Evolutionary conservation across 2,329 filamentous ascomycete genomes (phyloP).

Genomic region (Torrubiellomyces zombiae): DNA sequence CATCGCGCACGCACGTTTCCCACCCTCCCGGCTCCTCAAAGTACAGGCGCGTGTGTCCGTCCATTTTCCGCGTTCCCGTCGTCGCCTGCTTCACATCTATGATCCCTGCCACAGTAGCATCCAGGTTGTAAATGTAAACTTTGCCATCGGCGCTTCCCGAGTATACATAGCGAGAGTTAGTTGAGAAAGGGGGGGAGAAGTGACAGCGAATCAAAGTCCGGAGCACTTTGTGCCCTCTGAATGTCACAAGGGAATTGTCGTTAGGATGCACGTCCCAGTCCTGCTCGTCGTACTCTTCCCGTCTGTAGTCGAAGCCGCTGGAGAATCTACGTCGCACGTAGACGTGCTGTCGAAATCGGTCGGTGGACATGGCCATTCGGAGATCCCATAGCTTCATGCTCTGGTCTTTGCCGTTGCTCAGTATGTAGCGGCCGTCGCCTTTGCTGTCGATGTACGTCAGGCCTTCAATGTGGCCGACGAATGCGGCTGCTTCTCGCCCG

Average conservation of each 20-base stretch:
- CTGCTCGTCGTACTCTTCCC: constrained; percentile 45
- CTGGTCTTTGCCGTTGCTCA: constrained; percentile 92
- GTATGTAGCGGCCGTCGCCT: constrained; percentile 61
- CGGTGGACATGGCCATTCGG: constrained; percentile 68
- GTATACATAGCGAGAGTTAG: constrained; percentile 85
- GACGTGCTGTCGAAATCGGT: constrained; percentile 40
- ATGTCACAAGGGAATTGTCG: constrained; percentile 88
- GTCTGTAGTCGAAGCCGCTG: constrained; percentile 60
- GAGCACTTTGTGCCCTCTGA: constrained; percentile 75
- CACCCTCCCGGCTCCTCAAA: constrained; percentile 41
- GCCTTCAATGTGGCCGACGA: constrained; percentile 50
- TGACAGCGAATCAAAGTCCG: constrained; percentile 88
- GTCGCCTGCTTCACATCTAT: constrained; percentile 67
- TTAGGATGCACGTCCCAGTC: constrained; percentile 48
- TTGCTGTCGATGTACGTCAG: constrained; percentile 56
- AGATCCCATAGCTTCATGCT: constrained; percentile 96
- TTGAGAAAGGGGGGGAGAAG: constrained; percentile 75
- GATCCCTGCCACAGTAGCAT: constrained; percentile 62
- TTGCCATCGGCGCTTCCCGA: constrained; percentile 79
- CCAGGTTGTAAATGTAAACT: constrained; percentile 84
- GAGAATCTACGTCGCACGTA: constrained; percentile 33
- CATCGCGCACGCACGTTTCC: constrained; percentile 72
- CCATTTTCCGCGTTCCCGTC: constrained; percentile 38
- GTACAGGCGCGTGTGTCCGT: constrained; percentile 37
- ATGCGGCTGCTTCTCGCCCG: constrained; percentile 50